Evolutionary conservation across 2,329 filamentous ascomycete species (phyloP).

Genomic region (Raffaelea albimanens): DNA sequence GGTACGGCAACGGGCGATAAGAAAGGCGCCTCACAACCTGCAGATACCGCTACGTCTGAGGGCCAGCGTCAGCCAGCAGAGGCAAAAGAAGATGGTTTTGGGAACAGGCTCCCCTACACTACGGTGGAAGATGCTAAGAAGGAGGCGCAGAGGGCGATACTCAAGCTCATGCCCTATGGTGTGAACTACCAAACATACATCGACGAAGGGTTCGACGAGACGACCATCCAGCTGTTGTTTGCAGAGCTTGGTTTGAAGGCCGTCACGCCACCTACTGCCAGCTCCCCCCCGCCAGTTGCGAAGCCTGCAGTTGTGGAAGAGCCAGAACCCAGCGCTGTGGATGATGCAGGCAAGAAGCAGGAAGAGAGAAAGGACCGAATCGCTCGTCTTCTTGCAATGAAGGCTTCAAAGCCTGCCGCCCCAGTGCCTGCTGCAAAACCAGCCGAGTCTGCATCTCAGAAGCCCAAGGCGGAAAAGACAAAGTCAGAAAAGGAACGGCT

Average conservation of each 20-base stretch:
- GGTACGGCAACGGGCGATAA: too few species aligned
- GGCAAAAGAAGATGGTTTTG: background rate
- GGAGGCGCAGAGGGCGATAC: constrained; percentile 57
- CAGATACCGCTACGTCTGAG: too few species aligned
- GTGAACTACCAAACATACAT: constrained; percentile 67
- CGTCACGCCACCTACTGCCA: constrained; percentile 10
- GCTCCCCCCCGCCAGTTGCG: background rate
- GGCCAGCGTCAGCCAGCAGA: too few species aligned
- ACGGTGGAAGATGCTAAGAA: constrained; percentile 36
- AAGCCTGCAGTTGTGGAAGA: background rate
- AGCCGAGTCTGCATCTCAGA: constrained; percentile 5
- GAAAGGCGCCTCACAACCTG: too few species aligned
- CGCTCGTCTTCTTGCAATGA: constrained; percentile 65
- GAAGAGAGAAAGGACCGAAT: constrained; percentile 69
- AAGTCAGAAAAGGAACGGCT: constrained; percentile 64
- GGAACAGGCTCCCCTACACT: constrained; percentile 12
- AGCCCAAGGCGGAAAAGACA: constrained; percentile 26
- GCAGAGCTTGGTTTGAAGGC: constrained; percentile 54
- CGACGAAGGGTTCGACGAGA: constrained; percentile 59
- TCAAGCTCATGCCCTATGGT: constrained; percentile 55
- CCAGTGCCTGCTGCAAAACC: background rate
- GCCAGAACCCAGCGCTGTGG: background rate
- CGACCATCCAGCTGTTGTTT: constrained; percentile 56
- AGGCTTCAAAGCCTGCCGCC: constrained; percentile 27
- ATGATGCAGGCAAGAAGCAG: constrained; percentile 1